Evolutionary conservation across 73 alveolate genomes (phyloP), one percentile per base, ranked within the genome.

Genomic region (Paramecium sexaurelia): DNA sequence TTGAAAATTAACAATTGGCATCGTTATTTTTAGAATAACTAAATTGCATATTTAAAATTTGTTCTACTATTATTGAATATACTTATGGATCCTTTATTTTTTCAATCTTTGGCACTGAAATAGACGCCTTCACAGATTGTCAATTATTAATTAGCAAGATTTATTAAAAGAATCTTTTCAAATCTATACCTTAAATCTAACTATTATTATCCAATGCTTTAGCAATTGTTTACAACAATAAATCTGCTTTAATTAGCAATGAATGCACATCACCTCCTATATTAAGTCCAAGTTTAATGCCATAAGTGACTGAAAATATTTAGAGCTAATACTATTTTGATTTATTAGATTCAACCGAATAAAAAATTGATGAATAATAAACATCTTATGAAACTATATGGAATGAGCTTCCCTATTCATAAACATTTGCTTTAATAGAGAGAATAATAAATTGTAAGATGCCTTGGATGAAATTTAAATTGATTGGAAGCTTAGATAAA

Each of bases 391-490:
- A 33, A 43, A 24, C 22, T 7, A 32, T 3, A 11, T 43, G 17
- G 29, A 45, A 41, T 24, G 57, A 15, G 6, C 41, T 20, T 1
- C 90, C 90, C 22, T 78, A 78, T 45, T 26, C 43, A 7, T 26
- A 78, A 24, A 78, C 90, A 6, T 78, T 78, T 78, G 41, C 47
- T 9, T 9, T 33, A 24, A 20, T 78, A 9, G 29, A 78, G 2
- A 40, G 26, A 10, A 78, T 78, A 13, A 41, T 78, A 1, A 45
- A 78, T 43, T 22, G 61, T 11, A 19, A 43, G 3, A 40, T 29
- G 55, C 90, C 90, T 22, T 78, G 90, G 90, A 8, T 78, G 45
- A 78, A 78, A 45, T 78, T 78, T 78, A 78, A 78, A 24, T 43
- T 78, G 27, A 78, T 78, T 40, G 90, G 90, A 11, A 78, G 41